Evolutionary conservation across 306 rosid genomes (phyloP).

Genomic region (Delonix regia): DNA sequence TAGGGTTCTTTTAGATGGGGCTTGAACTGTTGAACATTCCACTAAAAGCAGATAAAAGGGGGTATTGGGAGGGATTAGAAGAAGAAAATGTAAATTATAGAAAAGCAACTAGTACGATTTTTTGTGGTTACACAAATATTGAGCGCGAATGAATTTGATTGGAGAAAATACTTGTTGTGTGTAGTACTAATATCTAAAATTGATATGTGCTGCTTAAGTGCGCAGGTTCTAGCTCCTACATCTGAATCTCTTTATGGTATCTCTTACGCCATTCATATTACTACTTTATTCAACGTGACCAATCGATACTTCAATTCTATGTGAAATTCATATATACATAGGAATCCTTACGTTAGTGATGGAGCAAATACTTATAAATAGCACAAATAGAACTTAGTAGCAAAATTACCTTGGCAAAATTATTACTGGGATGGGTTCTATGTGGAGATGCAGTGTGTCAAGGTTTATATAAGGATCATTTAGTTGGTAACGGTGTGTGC

Average conservation of each 20-base stretch:
- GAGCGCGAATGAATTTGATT: neutral
- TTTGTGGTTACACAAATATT: neutral
- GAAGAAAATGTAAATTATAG: neutral
- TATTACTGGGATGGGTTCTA: neutral
- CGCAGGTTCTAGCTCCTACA: neutral
- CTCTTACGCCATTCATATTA: neutral
- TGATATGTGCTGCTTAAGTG: neutral
- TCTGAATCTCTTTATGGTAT: neutral
- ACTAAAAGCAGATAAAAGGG: neutral
- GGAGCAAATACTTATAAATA: neutral
- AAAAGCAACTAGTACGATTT: neutral
- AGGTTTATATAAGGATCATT: neutral
- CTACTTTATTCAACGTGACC: neutral
- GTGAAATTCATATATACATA: neutral
- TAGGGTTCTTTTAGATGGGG: conserved; percentile 16
- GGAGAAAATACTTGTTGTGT: neutral
- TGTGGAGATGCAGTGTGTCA: neutral
- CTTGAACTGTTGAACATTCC: neutral
- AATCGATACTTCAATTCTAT: neutral
- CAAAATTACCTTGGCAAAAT: neutral
- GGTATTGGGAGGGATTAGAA: neutral
- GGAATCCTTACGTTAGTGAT: neutral
- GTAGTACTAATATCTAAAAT: neutral
- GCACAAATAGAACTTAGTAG: neutral
- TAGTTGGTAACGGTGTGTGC: neutral